Percentiles rank a stretch among this genome's conserved stretches.
Conservation (phyloP, 192 early-diverging fungal genomes). For the Phycomyces nitens region DNA sequence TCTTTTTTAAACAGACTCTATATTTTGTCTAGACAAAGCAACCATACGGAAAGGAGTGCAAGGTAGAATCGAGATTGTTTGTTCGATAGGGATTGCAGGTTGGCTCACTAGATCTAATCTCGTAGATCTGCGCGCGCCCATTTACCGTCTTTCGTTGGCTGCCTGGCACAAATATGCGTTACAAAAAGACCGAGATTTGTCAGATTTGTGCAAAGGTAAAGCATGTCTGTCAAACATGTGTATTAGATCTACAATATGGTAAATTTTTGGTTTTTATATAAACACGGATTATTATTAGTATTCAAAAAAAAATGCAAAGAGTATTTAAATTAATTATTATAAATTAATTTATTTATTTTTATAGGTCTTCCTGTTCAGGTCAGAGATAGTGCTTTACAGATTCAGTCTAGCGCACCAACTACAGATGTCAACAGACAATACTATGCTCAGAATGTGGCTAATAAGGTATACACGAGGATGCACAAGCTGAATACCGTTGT, state of each 20-base stretch:
- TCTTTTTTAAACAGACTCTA: too few relatives aligned
- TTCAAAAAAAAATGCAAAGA: too few relatives aligned
- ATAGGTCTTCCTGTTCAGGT: constrained; percentile 87
- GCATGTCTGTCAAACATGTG: constrained; percentile 97
- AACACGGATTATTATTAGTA: neutral
- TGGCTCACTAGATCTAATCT: neutral
- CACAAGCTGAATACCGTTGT: neutral
- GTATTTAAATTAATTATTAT: constrained; percentile 8
- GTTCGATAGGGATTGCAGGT: too few relatives aligned
- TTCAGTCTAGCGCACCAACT: constrained; percentile 73
- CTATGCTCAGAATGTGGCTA: constrained; percentile 79
- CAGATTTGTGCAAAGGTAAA: constrained; percentile 97
- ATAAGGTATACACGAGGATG: constrained; percentile 37
- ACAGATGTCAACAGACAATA: constrained; percentile 87
- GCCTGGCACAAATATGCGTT: constrained; percentile 91
- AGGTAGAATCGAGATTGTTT: too few relatives aligned
- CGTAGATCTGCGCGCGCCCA: constrained; percentile 75
- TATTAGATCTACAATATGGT: constrained; percentile 92
- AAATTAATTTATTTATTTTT: neutral
- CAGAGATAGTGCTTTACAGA: constrained; percentile 79
- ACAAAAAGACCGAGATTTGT: constrained; percentile 98
- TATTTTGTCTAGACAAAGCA: constrained; percentile 78
- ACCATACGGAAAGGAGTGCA: constrained; percentile 72
- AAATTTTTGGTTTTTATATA: neutral
- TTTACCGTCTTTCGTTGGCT: constrained; percentile 98